phyloP scores from a whole-genome alignment of 495 filamentous ascomycete species.

The Melanomma pulvis-pyrius region DNA sequence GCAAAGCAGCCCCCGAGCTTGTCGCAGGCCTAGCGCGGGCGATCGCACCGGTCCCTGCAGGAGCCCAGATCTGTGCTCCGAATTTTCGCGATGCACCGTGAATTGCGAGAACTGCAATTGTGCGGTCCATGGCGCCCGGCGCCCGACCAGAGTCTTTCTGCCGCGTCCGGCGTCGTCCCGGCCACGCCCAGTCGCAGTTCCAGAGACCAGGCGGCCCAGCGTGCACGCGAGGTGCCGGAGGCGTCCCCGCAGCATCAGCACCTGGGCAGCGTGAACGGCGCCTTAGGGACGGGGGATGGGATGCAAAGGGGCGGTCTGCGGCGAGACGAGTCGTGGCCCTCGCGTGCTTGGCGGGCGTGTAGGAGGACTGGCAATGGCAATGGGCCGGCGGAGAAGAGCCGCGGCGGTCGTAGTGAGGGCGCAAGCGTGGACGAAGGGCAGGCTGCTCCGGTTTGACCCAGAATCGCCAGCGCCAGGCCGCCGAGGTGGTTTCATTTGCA shows the following conservation, averaged over 20 bases:
- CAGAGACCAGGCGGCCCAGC: background rate
- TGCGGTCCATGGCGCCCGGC: background rate
- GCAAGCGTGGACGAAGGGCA: background rate
- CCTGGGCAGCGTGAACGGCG: background rate
- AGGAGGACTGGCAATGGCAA: constrained; percentile 11
- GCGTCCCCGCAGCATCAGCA: background rate
- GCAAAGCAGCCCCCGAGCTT: background rate
- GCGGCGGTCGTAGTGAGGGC: background rate
- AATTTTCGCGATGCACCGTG: constrained; percentile 6
- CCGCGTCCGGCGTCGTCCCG: background rate
- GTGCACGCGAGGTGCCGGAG: background rate
- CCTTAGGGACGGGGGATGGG: constrained; percentile 10
- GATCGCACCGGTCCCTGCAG: constrained; percentile 34
- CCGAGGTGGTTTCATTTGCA: too few species aligned
- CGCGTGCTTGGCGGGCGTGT: constrained; percentile 25
- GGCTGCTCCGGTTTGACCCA: too few species aligned
- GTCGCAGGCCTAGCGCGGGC: constrained; percentile 11
- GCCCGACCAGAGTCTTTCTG: background rate
- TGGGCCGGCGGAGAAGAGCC: constrained; percentile 11
- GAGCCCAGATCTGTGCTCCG: constrained; percentile 30
- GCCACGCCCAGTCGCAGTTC: background rate
- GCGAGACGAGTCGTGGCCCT: background rate
- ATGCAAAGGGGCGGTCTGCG: constrained; percentile 33
- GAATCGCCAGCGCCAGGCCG: background rate
- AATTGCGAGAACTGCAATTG: background rate